These are phyloP conservation scores for Poa annua DNA, from an alignment of 176 grass and related monocot genomes.

Conservation along the genomic window DNA sequence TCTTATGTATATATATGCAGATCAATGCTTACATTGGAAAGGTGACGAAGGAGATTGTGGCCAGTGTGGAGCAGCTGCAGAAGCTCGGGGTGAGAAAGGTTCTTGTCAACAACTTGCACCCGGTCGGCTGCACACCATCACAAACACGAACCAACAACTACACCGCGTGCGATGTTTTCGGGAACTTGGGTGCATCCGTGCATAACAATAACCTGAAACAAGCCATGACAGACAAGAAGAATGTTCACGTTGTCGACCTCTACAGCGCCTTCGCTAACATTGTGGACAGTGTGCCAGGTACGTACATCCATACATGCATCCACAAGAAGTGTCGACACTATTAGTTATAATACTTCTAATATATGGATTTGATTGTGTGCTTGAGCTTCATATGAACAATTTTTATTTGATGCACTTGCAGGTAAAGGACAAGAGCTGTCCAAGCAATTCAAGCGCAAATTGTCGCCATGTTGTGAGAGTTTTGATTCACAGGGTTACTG, in stretches of 20 bases:
- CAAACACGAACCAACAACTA: constrained; percentile 34
- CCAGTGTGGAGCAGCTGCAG: constrained; percentile 10
- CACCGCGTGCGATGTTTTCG: not conserved
- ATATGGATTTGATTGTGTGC: not conserved
- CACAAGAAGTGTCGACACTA: not conserved
- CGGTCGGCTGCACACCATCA: constrained; percentile 47
- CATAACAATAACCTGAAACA: not conserved
- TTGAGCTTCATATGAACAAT: not conserved
- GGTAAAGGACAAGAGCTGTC: not conserved
- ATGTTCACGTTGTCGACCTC: not conserved
- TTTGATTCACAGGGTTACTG: constrained; percentile 12
- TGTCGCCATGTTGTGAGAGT: constrained; percentile 46
- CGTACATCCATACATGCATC: too few species aligned
- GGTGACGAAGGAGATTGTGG: constrained; percentile 22
- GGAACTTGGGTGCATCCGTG: not conserved
- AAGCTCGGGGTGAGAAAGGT: constrained; percentile 34
- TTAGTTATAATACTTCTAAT: not conserved
- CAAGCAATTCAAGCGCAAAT: constrained; percentile 18
- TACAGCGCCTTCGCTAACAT: constrained; percentile 22
- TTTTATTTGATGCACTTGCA: not conserved
- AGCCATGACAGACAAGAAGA: not conserved
- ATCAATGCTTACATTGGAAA: not conserved
- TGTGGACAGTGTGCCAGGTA: not conserved
- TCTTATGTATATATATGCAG: not conserved
- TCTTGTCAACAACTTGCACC: constrained; percentile 46